phyloP scores from a whole-genome alignment of 2,329 filamentous ascomycete genomes.

The Trichoderma sp. region DNA sequence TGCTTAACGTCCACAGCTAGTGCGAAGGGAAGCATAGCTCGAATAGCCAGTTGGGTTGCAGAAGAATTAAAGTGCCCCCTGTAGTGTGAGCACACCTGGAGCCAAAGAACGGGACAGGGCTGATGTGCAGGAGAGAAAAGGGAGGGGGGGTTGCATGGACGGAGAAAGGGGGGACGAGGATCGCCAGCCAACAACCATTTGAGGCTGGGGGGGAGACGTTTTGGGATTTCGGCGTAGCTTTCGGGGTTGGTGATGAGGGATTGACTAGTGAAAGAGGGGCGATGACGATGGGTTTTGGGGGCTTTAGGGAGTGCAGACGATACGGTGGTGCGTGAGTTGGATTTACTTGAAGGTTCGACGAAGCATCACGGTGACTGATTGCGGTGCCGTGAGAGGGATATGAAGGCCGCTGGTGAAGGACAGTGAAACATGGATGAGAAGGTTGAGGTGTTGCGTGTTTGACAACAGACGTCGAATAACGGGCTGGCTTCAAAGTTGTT shows the following conservation, averaged over 20 bases:
- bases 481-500: neutral
- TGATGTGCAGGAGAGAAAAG: neutral
- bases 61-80: neutral
- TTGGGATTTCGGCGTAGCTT: neutral
- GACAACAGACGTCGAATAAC: neutral
- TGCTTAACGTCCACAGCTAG: neutral
- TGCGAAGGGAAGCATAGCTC: neutral
- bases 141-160: neutral
- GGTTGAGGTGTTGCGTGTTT: neutral
- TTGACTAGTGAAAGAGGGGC: neutral
- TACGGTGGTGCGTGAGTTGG: neutral
- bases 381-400: neutral
- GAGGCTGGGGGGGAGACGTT: neutral
- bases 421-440: neutral
- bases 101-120: neutral
- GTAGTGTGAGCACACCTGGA: neutral
- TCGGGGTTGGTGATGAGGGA: neutral
- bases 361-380: neutral
- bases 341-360: neutral
- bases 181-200: slow-evolving; percentile 14
- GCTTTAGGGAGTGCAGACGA: neutral
- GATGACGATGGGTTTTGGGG: neutral
- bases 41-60: neutral
- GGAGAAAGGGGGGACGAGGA: neutral
- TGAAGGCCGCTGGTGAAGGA: neutral